Conservation (phyloP, 177 flowering plant species). For the Vitis hybrid region DNA sequence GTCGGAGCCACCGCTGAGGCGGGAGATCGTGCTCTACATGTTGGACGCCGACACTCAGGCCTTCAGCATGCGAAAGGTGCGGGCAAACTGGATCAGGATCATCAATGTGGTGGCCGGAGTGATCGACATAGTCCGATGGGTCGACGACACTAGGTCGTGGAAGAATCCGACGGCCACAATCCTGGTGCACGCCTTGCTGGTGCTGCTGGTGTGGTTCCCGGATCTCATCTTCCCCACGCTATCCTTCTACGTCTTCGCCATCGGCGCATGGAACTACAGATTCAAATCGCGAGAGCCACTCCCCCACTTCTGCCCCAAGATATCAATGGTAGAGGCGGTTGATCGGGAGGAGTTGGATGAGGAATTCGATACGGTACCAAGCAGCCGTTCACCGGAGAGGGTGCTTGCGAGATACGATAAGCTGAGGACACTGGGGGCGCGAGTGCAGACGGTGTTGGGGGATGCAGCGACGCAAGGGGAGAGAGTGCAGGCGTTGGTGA, state of each 20-base stretch:
- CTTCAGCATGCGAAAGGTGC: conserved; percentile 80
- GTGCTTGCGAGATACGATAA: conserved; percentile 70
- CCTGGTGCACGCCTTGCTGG: conserved; percentile 71
- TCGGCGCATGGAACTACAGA: conserved; percentile 83
- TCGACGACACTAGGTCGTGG: conserved; percentile 76
- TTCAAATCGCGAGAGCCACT: conserved; percentile 35
- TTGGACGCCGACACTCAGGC: conserved; percentile 64
- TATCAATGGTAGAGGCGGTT: conserved; percentile 54
- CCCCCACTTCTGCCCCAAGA: conserved; percentile 52
- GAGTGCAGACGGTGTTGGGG: conserved; percentile 72
- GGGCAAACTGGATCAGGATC: conserved; percentile 81
- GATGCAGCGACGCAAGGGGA: conserved; percentile 88
- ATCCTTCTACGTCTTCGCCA: conserved; percentile 61
- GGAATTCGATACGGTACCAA: conserved; percentile 76
- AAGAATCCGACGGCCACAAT: conserved; percentile 77
- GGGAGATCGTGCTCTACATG: conserved; percentile 76
- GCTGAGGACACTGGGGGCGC: conserved; percentile 58
- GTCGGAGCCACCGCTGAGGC: conserved; percentile 78
- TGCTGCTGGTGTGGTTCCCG: conserved; percentile 85
- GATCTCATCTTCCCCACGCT: conserved; percentile 72
- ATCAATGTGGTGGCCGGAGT: conserved; percentile 47
- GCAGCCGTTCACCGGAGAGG: conserved; percentile 42
- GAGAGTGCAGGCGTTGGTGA: conserved; percentile 74
- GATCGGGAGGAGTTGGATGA: conserved; percentile 89
- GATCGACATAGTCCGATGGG: conserved; percentile 61